Evolutionary conservation across 495 filamentous ascomycete species (phyloP).

Genomic region (Podospora pseudocomata): DNA sequence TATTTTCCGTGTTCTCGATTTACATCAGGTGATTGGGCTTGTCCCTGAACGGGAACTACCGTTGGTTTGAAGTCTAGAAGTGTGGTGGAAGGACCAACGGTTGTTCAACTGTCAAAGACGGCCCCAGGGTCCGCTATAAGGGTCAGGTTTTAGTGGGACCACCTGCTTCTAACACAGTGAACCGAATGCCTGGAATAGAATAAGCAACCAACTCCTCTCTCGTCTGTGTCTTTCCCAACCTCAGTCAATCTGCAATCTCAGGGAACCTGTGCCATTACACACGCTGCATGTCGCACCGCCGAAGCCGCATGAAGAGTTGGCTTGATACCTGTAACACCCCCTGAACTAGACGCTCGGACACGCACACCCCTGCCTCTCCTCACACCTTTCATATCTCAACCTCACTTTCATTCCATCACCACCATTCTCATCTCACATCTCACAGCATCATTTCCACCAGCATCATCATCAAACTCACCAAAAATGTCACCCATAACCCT

Average conservation of each 20-base stretch:
- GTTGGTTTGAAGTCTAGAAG: no score
- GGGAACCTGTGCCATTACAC: not conserved
- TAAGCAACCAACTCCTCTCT: not conserved
- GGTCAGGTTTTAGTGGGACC: not conserved
- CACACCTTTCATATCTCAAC: conserved; percentile 6
- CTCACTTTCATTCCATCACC: not conserved
- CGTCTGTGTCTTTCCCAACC: no score
- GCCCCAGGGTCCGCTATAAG: no score
- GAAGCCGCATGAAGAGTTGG: not conserved
- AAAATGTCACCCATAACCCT: conserved; percentile 28
- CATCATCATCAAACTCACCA: conserved; percentile 1
- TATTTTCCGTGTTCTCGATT: not conserved
- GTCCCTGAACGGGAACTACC: not conserved
- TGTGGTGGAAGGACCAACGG: not conserved
- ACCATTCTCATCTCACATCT: not conserved
- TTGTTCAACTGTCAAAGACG: not conserved
- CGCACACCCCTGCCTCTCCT: not conserved
- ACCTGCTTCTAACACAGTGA: not conserved
- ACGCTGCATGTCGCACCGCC: not conserved
- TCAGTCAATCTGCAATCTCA: no score
- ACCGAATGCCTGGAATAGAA: not conserved
- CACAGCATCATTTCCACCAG: not conserved
- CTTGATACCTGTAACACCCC: not conserved
- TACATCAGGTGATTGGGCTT: not conserved
- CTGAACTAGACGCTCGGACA: not conserved